Evolutionary conservation across 805 yeast genomes (phyloP).

Genomic region (Tetrapisispora namnaoensis): DNA sequence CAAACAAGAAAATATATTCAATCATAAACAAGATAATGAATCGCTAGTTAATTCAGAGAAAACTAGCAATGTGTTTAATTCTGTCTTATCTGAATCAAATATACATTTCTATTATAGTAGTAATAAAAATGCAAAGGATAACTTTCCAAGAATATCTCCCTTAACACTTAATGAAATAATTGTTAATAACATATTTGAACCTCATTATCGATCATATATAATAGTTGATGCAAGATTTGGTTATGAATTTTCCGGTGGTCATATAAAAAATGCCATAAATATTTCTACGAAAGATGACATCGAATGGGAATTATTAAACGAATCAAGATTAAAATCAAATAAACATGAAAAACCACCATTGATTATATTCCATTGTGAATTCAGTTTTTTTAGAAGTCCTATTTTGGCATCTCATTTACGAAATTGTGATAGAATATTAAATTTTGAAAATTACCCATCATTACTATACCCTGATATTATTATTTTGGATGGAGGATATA

Average conservation of each 20-base stretch:
- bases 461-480: conserved; percentile 83
- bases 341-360: conserved; percentile 30
- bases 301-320: conserved; percentile 42
- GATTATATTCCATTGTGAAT: conserved; percentile 88
- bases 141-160: conserved; percentile 38
- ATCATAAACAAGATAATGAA: background rate
- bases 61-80: background rate
- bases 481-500: conserved; percentile 86
- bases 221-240: conserved; percentile 86
- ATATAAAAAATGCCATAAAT: conserved; percentile 74
- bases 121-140: conserved; percentile 33
- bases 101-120: conserved; percentile 41
- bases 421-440: conserved; percentile 67
- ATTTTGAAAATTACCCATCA: conserved; percentile 68
- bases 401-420: conserved; percentile 80
- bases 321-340: conserved; percentile 1
- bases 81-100: conserved; percentile 31
- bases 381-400: conserved; percentile 90
- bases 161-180: conserved; percentile 35
- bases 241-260: conserved; percentile 91
- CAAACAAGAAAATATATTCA: background rate
- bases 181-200: conserved; percentile 27
- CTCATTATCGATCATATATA: conserved; percentile 44
- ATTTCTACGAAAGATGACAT: conserved; percentile 60
- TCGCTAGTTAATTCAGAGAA: background rate